Conservation (phyloP, 1,139 yeast species). For the Scheffersomyces cryptocercus region DNA sequence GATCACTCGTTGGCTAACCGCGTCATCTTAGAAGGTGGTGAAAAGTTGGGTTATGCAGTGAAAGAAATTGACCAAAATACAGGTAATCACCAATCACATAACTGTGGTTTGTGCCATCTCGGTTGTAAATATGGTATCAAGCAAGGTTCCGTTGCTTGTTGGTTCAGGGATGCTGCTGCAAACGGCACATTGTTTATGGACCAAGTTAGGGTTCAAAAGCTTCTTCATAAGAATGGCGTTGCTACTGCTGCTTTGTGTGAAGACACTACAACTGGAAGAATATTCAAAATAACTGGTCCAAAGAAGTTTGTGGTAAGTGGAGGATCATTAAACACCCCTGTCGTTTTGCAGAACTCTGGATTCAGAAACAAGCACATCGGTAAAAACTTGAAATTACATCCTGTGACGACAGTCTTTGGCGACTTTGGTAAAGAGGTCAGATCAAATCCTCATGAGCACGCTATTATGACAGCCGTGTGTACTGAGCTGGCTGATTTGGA, state of each 20-base stretch:
- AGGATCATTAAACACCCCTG: constrained; percentile 57
- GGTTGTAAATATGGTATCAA: constrained; percentile 61
- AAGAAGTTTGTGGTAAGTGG: constrained; percentile 48
- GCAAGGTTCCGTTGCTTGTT: constrained; percentile 53
- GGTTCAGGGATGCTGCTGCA: constrained; percentile 55
- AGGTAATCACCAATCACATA: constrained; percentile 47
- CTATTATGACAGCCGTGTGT: constrained; percentile 56
- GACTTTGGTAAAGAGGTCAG: constrained; percentile 39
- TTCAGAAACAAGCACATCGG: constrained; percentile 59
- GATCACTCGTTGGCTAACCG: constrained; percentile 52
- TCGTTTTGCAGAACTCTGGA: constrained; percentile 50
- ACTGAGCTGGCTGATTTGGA: constrained; percentile 53
- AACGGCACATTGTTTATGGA: constrained; percentile 53
- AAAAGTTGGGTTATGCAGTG: constrained; percentile 47
- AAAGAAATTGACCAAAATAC: constrained; percentile 50
- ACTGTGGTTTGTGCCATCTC: constrained; percentile 52
- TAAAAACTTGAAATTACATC: constrained; percentile 54
- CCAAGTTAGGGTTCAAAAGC: constrained; percentile 42
- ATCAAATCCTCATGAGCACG: constrained; percentile 38
- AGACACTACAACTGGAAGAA: constrained; percentile 28
- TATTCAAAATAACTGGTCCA: constrained; percentile 46
- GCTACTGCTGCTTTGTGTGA: constrained; percentile 48
- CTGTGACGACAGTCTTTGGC: constrained; percentile 45
- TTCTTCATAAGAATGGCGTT: constrained; percentile 42
- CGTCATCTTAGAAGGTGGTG: constrained; percentile 47